Evolutionary conservation across 1,284 basidiomycete genomes (phyloP), one percentile per base, ranked within the genome.

Genomic region (Irpex sp.): DNA sequence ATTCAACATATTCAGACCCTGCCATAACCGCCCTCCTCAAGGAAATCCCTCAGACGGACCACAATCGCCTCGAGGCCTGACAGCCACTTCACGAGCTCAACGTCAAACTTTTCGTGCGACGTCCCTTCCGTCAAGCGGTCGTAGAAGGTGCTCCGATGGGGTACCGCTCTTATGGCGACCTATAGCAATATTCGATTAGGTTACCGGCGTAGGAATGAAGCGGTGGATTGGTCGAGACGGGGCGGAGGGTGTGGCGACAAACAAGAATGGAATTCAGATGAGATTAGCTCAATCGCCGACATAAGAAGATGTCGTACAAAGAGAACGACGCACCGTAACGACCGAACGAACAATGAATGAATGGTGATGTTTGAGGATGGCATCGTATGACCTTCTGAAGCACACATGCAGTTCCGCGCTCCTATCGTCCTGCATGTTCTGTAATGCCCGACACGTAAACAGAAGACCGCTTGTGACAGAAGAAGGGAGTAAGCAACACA

Each of bases 111-210:
- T 60, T 90, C 89, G 21, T 84, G 77, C 17, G 88, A 82, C 19
- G 89, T 94, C 37, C 96, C 90, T 78, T 98, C 93, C 21, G 87
- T 83, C 58, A 99, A 84, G 68, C 93, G 90, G 55, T 80, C 78
- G 76, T 94, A 95, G 74, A 99, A 98, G 65, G 93, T 92, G 37
- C 82, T 80, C 55, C 97, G 90, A 72, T 89, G 87, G 1, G 97
- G 97, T 65, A 93, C 96, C 0, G 96, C 93, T 70, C 92, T 92
- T 77, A 99, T 95, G 6, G 96, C 97, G 62, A 98, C 84, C 93
- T 97, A 63, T 51, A 47, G 21, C 43, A 43, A 58, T 46, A 37
- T 47, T 39, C 57, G 31, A 8, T 58, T 21, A 58, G 17, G 50
- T 31, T 53, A 17, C 19, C 57, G 39, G 11, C 39, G 8, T 37